Conservation (phyloP, 495 filamentous ascomycete species). For the Viridothelium virens region DNA sequence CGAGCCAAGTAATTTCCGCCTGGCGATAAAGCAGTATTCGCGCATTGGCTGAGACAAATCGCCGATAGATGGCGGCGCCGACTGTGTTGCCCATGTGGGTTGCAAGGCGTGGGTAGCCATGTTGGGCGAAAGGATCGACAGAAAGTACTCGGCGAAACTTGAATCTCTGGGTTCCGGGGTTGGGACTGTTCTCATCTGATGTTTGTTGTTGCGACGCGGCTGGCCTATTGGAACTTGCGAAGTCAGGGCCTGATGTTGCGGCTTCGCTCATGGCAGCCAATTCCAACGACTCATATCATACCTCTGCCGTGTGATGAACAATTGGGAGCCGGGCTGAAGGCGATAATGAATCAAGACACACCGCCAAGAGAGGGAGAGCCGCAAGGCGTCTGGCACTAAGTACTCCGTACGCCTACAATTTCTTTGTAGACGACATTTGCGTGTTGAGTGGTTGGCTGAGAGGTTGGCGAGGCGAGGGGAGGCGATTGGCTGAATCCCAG, state of each 20-base stretch:
- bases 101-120: slow-evolving; percentile 18
- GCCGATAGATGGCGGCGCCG: slow-evolving; percentile 27
- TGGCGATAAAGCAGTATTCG: slow-evolving; percentile 36
- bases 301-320: too few relatives aligned
- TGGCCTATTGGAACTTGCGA: neutral
- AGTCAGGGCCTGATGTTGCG: neutral
- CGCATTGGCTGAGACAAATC: slow-evolving; percentile 32
- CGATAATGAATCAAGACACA: neutral
- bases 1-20: slow-evolving; percentile 30
- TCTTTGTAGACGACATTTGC: too few relatives aligned
- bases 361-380: too few relatives aligned
- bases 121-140: slow-evolving; percentile 4
- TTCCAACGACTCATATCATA: neutral
- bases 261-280: neutral
- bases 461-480: too few relatives aligned
- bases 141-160: neutral
- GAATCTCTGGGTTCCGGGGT: neutral
- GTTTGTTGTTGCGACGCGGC: neutral
- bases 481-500: too few relatives aligned
- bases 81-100: neutral
- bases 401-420: too few relatives aligned
- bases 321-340: neutral
- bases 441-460: too few relatives aligned
- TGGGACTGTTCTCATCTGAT: neutral
- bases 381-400: too few relatives aligned